Evolutionary conservation across 73 alveolate genomes (phyloP).

Genomic region (Blepharisma stoltei): DNA sequence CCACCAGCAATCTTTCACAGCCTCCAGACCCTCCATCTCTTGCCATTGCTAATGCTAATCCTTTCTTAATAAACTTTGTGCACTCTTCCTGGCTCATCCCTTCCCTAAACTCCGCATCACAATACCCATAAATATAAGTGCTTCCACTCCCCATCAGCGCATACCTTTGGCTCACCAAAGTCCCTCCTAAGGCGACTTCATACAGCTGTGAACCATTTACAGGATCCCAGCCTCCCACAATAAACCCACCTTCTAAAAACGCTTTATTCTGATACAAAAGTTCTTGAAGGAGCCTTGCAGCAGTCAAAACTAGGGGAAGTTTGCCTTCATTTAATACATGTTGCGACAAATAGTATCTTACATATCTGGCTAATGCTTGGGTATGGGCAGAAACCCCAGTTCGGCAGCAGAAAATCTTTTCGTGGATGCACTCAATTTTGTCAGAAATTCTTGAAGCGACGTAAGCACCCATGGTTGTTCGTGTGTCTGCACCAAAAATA

Average conservation of each 20-base stretch:
- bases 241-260: background rate
- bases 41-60: slow-evolving; percentile 18
- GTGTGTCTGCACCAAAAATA: slow-evolving; percentile 28
- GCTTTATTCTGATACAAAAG: background rate
- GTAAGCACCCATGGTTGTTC: slow-evolving; percentile 26
- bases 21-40: slow-evolving; percentile 37
- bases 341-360: slow-evolving; percentile 1
- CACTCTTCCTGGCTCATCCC: slow-evolving; percentile 9
- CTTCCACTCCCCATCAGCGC: slow-evolving; percentile 23
- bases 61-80: background rate
- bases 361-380: slow-evolving; percentile 22
- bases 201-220: slow-evolving; percentile 14
- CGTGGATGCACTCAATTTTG: slow-evolving; percentile 19
- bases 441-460: slow-evolving; percentile 24
- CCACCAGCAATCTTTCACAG: background rate
- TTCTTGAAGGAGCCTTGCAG: slow-evolving; percentile 16
- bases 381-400: slow-evolving; percentile 31
- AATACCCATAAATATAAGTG: slow-evolving; percentile 21
- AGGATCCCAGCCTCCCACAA: slow-evolving; percentile 31
- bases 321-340: slow-evolving; percentile 7
- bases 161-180: background rate
- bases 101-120: slow-evolving; percentile 24
- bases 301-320: background rate
- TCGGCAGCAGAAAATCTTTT: background rate
- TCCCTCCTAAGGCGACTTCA: slow-evolving; percentile 27